Conservation (phyloP, 148 eudicot genomes). For the Fagopyrum tataricum region DNA sequence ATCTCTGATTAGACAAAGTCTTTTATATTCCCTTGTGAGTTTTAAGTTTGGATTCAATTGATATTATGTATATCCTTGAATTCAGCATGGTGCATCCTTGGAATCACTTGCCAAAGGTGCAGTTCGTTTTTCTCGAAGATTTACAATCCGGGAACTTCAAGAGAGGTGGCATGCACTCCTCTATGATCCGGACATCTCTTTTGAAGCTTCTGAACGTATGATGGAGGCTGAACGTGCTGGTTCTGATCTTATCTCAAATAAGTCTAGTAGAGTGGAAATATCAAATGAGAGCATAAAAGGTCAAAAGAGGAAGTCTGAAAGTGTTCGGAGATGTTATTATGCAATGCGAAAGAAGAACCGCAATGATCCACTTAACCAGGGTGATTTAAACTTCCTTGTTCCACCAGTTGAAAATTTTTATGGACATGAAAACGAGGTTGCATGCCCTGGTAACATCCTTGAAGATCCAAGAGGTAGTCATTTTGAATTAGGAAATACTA, state of each 20-base stretch:
- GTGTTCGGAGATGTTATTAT: constrained; percentile 62
- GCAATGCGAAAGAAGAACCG: constrained; percentile 66
- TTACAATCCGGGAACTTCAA: constrained; percentile 55
- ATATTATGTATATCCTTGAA: constrained; percentile 8
- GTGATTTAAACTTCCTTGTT: constrained; percentile 42
- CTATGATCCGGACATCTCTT: constrained; percentile 58
- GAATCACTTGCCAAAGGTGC: constrained; percentile 99
- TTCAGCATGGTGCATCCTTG: constrained; percentile 76
- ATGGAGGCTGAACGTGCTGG: constrained; percentile 46
- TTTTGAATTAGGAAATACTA: constrained; percentile 31
- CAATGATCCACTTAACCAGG: constrained; percentile 42
- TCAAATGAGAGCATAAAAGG: constrained; percentile 28
- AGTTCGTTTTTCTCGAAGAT: constrained; percentile 69
- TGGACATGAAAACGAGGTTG: constrained; percentile 29
- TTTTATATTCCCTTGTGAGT: neutral
- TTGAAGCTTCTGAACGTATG: constrained; percentile 55
- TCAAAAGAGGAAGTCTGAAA: constrained; percentile 55
- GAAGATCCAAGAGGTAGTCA: constrained; percentile 36
- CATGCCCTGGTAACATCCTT: constrained; percentile 22
- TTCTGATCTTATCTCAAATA: neutral
- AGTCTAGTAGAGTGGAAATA: constrained; percentile 34
- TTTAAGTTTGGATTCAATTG: neutral
- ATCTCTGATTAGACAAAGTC: neutral
- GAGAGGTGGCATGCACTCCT: constrained; percentile 78
- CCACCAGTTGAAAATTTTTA: constrained; percentile 35